Conservation (phyloP, 2,329 filamentous ascomycete species). For the Phialophora macrospora region DNA sequence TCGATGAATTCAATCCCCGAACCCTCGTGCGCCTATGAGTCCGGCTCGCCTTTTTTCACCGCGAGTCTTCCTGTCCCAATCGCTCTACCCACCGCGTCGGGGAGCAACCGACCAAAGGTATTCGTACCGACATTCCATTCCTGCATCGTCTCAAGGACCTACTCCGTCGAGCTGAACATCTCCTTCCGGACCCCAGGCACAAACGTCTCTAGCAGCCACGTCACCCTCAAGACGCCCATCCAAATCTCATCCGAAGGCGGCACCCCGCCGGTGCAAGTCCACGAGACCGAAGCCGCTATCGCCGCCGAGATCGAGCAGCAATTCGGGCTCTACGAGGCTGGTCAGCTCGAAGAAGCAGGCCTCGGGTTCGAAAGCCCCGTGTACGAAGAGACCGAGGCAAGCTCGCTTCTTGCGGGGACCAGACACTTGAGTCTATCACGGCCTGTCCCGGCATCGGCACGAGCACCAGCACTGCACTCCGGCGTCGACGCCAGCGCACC, state of each 20-base stretch:
- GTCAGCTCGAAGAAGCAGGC: constrained; percentile 21
- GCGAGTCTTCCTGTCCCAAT: constrained; percentile 68
- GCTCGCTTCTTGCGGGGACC: constrained; percentile 15
- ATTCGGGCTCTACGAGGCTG: constrained; percentile 34
- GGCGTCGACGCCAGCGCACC: constrained; percentile 20
- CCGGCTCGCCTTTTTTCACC: constrained; percentile 61
- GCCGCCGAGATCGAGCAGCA: constrained; percentile 36
- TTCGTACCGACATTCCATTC: constrained; percentile 73
- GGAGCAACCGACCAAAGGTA: constrained; percentile 40
- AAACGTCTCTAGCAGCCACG: constrained; percentile 47
- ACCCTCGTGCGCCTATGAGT: constrained; percentile 44
- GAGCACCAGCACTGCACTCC: constrained; percentile 7
- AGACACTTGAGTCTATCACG: constrained; percentile 32
- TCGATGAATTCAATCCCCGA: constrained; percentile 38
- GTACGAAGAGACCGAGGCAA: constrained; percentile 28
- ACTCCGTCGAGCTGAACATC: constrained; percentile 64
- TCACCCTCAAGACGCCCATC: constrained; percentile 51
- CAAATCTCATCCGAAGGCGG: constrained; percentile 46
- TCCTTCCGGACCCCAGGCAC: constrained; percentile 56
- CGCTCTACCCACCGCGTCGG: constrained; percentile 55
- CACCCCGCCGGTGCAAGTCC: constrained; percentile 16
- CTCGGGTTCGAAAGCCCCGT: constrained; percentile 30
- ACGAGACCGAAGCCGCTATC: constrained; percentile 29
- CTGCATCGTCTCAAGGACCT: constrained; percentile 68
- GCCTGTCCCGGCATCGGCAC: constrained; percentile 1